phyloP scores from a whole-genome alignment of 352 stramenopile genomes.

The Aphanomyces stellatus region DNA sequence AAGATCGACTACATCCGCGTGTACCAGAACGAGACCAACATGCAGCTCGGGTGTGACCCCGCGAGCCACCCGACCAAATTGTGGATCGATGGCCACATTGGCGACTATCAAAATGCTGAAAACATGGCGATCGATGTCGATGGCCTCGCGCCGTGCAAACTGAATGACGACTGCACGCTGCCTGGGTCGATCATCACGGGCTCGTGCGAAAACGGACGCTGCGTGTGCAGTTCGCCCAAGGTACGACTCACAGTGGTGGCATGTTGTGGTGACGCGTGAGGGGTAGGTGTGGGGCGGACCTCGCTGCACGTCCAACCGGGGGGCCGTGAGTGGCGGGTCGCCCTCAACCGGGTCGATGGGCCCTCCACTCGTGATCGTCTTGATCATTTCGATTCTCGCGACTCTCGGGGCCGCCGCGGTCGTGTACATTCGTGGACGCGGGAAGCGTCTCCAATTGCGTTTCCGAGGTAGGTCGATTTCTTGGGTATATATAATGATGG shows the following conservation, averaged over 20 bases:
- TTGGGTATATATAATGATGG: not conserved
- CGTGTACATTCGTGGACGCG: constrained; percentile 5
- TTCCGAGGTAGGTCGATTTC: constrained; percentile 2
- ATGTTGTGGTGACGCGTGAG: no score
- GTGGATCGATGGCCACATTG: constrained; percentile 63
- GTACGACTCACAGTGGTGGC: not conserved
- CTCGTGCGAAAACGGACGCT: constrained; percentile 31
- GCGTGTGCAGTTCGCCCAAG: constrained; percentile 31
- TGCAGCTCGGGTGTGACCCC: constrained; percentile 55
- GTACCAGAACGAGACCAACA: constrained; percentile 48
- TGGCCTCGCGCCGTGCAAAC: constrained; percentile 39
- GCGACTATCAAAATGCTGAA: constrained; percentile 58
- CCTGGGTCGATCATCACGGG: constrained; percentile 49
- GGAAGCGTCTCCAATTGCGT: not conserved
- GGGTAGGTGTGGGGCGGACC: constrained; percentile 26
- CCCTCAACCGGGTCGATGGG: not conserved
- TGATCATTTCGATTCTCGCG: constrained; percentile 13
- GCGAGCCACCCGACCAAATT: constrained; percentile 35
- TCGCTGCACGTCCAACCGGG: constrained; percentile 23
- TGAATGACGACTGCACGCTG: constrained; percentile 53
- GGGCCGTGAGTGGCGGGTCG: not conserved
- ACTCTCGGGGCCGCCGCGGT: not conserved
- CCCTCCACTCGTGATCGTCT: not conserved
- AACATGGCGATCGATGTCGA: constrained; percentile 48
- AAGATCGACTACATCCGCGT: constrained; percentile 76